phyloP scores from a whole-genome alignment of 179 eudicot species.

The Vitellaria paradoxa region DNA sequence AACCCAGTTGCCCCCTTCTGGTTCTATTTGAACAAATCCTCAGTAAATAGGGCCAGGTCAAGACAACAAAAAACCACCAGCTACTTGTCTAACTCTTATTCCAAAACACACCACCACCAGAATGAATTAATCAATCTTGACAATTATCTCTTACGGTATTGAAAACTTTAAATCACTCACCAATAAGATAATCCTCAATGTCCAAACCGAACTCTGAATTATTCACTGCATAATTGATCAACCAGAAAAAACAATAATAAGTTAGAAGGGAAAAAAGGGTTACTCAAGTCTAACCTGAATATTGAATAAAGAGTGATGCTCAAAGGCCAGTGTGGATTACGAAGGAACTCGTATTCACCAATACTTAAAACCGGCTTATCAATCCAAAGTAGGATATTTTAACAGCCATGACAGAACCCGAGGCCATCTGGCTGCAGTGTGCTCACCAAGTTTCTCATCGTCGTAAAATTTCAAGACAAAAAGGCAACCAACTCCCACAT shows the following conservation, averaged over 20 bases:
- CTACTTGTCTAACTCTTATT: neutral
- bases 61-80: neutral
- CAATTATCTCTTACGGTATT: neutral
- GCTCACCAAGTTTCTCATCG: neutral
- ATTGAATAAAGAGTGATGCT: constrained; percentile 2
- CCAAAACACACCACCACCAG: neutral
- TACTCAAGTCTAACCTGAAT: neutral
- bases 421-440: neutral
- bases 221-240: constrained; percentile 54
- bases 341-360: neutral
- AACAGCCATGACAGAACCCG: neutral
- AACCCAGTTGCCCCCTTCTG: neutral
- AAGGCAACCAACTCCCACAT: neutral
- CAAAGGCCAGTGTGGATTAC: neutral
- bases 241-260: constrained; percentile 4
- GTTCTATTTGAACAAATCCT: neutral
- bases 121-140: neutral
- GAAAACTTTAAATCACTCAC: constrained; percentile 42
- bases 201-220: constrained; percentile 79
- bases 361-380: neutral
- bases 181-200: constrained; percentile 91
- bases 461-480: neutral
- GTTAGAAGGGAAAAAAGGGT: neutral
- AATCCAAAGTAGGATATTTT: neutral
- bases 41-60: neutral